phyloP scores from a whole-genome alignment of 2,329 filamentous ascomycete species.

The Exophiala aquamarina region DNA sequence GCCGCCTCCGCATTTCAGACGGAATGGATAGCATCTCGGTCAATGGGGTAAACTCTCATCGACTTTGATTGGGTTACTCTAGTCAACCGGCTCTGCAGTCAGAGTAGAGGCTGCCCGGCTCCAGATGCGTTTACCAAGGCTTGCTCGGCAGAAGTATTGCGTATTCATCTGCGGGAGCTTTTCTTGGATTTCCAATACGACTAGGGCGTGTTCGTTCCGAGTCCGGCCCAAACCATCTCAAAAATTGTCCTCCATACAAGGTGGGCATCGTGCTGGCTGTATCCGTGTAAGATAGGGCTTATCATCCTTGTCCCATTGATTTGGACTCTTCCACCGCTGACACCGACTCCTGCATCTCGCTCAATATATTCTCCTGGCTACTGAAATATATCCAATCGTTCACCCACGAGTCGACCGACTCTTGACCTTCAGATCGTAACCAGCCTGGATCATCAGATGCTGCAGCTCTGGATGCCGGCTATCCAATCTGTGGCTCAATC shows the following conservation, averaged over 20 bases:
- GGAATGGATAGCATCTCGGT: slow-evolving; percentile 1
- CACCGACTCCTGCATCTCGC: not conserved
- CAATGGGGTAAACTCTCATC: slow-evolving; percentile 1
- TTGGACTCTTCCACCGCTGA: not conserved
- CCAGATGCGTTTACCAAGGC: not conserved
- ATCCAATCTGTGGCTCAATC: no score
- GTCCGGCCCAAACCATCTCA: no score
- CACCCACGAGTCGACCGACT: not conserved
- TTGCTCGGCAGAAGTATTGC: no score
- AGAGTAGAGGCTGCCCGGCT: not conserved
- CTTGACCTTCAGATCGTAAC: no score
- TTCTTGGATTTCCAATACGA: no score
- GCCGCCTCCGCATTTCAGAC: slow-evolving; percentile 18
- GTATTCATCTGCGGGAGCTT: no score
- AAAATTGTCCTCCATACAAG: no score
- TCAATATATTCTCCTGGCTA: not conserved
- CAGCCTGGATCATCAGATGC: no score
- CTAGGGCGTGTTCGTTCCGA: no score
- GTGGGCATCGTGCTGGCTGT: no score
- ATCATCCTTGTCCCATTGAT: not conserved
- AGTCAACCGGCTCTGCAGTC: not conserved
- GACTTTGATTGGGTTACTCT: not conserved
- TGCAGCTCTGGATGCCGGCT: no score
- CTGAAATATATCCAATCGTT: not conserved
- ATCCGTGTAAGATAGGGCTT: not conserved